Evolutionary conservation across 129 eudicot genomes (phyloP).

Genomic region (Helianthus tuberosus): DNA sequence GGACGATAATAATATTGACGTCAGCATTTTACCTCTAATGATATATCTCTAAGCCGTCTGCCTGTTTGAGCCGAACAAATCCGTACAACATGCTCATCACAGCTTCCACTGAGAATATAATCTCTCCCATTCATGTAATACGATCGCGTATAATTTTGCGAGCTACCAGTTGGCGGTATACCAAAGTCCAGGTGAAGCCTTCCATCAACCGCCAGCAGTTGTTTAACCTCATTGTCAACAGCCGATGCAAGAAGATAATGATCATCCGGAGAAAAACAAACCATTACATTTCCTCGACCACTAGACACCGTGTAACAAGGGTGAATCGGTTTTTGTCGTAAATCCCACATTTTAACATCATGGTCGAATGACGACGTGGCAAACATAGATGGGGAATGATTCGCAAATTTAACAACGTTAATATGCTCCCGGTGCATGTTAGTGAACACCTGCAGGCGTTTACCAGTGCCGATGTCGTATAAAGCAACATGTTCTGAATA

Average conservation of each 20-base stretch:
- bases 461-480: constrained; percentile 77
- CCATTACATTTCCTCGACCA: constrained; percentile 92
- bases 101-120: constrained; percentile 93
- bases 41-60: constrained; percentile 83
- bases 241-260: constrained; percentile 94
- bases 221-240: constrained; percentile 97
- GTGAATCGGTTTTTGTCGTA: constrained; percentile 68
- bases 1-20: background rate
- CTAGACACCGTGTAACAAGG: constrained; percentile 92
- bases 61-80: constrained; percentile 96
- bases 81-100: constrained; percentile 91
- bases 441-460: constrained; percentile 70
- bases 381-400: constrained; percentile 89
- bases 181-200: constrained; percentile 85
- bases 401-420: constrained; percentile 92
- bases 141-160: constrained; percentile 93
- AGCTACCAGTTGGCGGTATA: constrained; percentile 78
- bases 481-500: constrained; percentile 82
- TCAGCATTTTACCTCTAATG: constrained; percentile 62
- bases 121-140: constrained; percentile 95
- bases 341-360: constrained; percentile 97
- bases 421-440: constrained; percentile 86
- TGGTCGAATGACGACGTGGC: constrained; percentile 98
- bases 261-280: constrained; percentile 95
- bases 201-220: constrained; percentile 90